Percentiles rank a stretch among this genome's conserved stretches.
These are phyloP conservation scores for Leucogyrophana mollusca DNA, from an alignment of 768 basidiomycete genomes.

Conservation along the genomic window DNA sequence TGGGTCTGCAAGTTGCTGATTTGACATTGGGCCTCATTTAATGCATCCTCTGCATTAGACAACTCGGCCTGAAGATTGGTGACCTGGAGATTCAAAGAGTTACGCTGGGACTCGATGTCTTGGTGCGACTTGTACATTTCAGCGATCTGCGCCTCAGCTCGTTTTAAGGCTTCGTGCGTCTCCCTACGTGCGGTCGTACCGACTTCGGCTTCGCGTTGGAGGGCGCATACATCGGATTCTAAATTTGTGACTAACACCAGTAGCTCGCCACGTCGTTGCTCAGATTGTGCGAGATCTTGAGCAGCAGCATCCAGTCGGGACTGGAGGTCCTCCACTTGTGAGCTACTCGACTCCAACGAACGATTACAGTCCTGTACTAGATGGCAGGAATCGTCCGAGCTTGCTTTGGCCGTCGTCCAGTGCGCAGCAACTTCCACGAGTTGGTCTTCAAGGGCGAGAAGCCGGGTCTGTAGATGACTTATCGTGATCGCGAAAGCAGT, in stretches of 20 bases:
- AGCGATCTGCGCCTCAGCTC: constrained; percentile 38
- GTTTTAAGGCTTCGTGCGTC: constrained; percentile 24
- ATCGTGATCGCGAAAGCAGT: constrained; percentile 40
- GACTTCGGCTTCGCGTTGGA: constrained; percentile 29
- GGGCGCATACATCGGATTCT: constrained; percentile 29
- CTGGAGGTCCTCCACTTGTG: constrained; percentile 23
- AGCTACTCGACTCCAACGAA: constrained; percentile 12
- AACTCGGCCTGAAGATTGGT: constrained; percentile 65
- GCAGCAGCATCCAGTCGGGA: constrained; percentile 31
- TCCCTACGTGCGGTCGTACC: constrained; percentile 37
- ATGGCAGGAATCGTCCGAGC: constrained; percentile 10
- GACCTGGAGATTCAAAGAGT: constrained; percentile 63
- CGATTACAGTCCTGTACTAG: constrained; percentile 20
- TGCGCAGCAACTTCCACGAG: constrained; percentile 9
- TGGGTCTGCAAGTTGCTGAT: constrained; percentile 63
- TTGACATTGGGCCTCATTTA: constrained; percentile 55
- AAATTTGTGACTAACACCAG: constrained; percentile 35
- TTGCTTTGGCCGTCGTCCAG: constrained; percentile 1
- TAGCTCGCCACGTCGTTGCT: constrained; percentile 16
- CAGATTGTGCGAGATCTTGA: constrained; percentile 35
- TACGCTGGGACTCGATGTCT: constrained; percentile 61
- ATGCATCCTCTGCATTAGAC: constrained; percentile 47
- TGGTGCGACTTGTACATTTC: constrained; percentile 49
- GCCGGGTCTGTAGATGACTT: constrained; percentile 32
- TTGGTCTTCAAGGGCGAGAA: constrained; percentile 18